Base-by-base conservation (phyloP, 352 stramenopile genomes). In the Phytopythium kandeliae region DNA sequence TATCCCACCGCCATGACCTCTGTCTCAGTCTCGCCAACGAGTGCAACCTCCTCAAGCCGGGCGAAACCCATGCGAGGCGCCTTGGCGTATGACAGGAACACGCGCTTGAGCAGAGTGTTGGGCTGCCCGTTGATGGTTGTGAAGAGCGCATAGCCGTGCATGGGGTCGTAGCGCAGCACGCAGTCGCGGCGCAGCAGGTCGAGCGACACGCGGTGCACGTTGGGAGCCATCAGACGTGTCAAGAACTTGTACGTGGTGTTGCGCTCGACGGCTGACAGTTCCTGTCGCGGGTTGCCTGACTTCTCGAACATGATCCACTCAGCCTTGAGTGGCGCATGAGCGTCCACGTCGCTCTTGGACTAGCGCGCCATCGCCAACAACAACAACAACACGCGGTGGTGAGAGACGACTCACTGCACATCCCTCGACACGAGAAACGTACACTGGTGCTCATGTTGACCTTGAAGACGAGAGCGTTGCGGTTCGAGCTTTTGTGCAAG, bases 281-380 rank as follows among this genome's bases (percentile, higher is more conserved):
- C 62, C 21, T 83, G 63, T 0, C 71, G 62, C 11, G 74, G 74
- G 49, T 86, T 86, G 12, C 74, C 74, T 6, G 26, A 43, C 50
- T 83, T 86, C 37, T 86, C 74, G 43, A 86, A 83, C 71, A 86
- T 79, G 60, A 86, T 67, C 74, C 74, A 86, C 52, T 86, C 74
- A 8, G 66, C 74, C 25, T 73, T 67, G 9, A 85, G 57, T 6
- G 74, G 74, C 6, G 58, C 45, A 2, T 61, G 38, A 0, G 50
- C 25, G 45, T 83, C 60, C 10, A 82, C 41, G 19, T 78, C 63
- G 10, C 58, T 44, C 13, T 63, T 60, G n/a, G 60, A 55, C 58
- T 69, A 17, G 31, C 6, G 31, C 31, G 15, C 28, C 28, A 9
- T 31, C 31, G 31, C n/a, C 31, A 35, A 13, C 31, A 35, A 13